Conservation (phyloP, 768 basidiomycete genomes). For the Podaxis sp. region DNA sequence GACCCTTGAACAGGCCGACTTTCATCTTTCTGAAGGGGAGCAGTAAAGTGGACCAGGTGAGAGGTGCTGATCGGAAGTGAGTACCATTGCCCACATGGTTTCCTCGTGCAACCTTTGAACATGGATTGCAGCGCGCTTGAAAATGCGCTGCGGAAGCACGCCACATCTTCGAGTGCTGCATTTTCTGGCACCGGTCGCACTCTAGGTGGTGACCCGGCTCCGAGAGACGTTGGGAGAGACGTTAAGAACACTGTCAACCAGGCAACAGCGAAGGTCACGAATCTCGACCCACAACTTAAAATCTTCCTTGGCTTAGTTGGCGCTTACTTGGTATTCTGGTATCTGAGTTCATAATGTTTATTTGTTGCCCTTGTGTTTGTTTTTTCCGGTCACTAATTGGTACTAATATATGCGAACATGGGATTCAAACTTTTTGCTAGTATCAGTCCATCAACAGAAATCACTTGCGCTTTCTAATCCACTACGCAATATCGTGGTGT, state of each 20-base stretch:
- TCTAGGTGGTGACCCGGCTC: constrained; percentile 45
- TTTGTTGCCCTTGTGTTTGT: not conserved
- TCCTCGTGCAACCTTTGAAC: not conserved
- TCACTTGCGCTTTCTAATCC: constrained; percentile 11
- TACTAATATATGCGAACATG: not conserved
- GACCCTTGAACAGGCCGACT: constrained; percentile 62
- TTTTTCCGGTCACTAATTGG: not conserved
- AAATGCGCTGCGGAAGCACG: constrained; percentile 52
- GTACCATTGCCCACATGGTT: constrained; percentile 20
- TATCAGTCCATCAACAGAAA: constrained; percentile 11
- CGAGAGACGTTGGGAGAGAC: constrained; percentile 34
- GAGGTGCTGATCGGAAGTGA: constrained; percentile 69
- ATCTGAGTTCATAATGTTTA: constrained; percentile 33
- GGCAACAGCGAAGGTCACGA: constrained; percentile 37
- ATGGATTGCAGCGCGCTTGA: constrained; percentile 57
- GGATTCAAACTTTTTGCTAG: not conserved
- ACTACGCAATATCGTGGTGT: not conserved
- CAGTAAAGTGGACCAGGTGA: constrained; percentile 67
- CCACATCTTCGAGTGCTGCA: constrained; percentile 36
- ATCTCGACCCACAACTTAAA: constrained; percentile 68
- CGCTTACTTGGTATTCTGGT: constrained; percentile 64
- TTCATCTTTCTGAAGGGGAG: constrained; percentile 75
- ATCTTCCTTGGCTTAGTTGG: constrained; percentile 61
- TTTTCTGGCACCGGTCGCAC: constrained; percentile 79
- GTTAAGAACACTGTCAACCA: constrained; percentile 32